Conservation (phyloP, 2,329 filamentous ascomycete species). For the Penicillium hordei region DNA sequence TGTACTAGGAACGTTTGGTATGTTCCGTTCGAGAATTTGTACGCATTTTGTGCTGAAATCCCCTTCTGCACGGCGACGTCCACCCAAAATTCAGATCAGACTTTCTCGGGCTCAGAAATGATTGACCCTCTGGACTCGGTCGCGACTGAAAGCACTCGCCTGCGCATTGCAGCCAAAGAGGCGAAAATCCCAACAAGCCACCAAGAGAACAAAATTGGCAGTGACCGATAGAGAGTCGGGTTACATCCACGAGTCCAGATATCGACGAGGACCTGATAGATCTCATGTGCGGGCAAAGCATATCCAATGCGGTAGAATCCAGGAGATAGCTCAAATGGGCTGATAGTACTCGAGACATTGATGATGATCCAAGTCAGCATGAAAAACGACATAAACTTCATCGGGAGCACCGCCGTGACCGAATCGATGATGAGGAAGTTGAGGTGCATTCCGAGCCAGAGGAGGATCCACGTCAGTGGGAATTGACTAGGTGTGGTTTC, state of each 20-base stretch:
- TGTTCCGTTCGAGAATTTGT: too few species aligned
- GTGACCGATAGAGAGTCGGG: conserved; percentile 38
- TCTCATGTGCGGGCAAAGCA: conserved; percentile 40
- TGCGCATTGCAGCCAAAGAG: neutral
- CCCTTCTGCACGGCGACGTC: too few species aligned
- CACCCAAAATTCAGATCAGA: too few species aligned
- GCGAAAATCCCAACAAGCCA: conserved; percentile 25
- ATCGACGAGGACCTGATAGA: conserved; percentile 42
- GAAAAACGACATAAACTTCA: conserved; percentile 43
- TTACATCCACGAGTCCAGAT: conserved; percentile 46
- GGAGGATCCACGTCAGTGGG: conserved; percentile 42
- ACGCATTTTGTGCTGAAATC: too few species aligned
- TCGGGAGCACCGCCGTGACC: conserved; percentile 40
- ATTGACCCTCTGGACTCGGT: neutral
- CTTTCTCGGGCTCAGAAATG: too few species aligned
- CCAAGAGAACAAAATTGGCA: conserved; percentile 47
- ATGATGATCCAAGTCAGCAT: conserved; percentile 45
- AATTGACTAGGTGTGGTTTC: conserved; percentile 40
- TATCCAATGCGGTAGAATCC: conserved; percentile 44
- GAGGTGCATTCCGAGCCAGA: conserved; percentile 46
- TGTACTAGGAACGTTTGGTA: too few species aligned
- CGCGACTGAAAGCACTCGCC: neutral
- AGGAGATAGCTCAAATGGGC: conserved; percentile 45
- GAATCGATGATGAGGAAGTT: conserved; percentile 46
- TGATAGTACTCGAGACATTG: conserved; percentile 43